Evolutionary conservation across 2,329 filamentous ascomycete genomes (phyloP), one percentile per base, ranked within the genome.

Genomic region (Exophiala xenobiotica): DNA sequence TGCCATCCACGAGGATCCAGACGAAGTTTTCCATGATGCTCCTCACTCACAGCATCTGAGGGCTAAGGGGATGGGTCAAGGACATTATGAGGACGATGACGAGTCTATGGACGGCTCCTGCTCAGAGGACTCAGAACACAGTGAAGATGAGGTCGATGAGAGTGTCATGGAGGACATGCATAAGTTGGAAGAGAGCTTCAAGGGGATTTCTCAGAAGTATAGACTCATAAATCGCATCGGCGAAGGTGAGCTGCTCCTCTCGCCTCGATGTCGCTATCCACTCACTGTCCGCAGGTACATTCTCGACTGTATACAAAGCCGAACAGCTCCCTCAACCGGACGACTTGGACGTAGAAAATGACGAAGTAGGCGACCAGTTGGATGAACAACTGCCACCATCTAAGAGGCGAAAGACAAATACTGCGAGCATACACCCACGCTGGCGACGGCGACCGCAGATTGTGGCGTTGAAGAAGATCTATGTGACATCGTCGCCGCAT

Each of bases 391-490:
- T 83, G n/a, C 86, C 84, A n/a, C 82, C 84, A 0, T 66, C 82
- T 8, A 86, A 82, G 65, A 77, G 68, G 60, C 70, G 69, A 51
- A 75, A 71, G 62, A 70, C 55, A 23, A 54, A 58, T 64, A 31
- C 63, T 67, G 46, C 62, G 18, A 68, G 68, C 33, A 35, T 8
- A 40, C 19, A 31, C 14, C 27, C 20, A 7, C 29, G 45, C 20
- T 31, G 33, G 14, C 73, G 73, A 48, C 74, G 73, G 44, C 78
- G 74, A 60, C 77, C 86, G 19, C 88, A 87, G 67, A 97, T 86
- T 65, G 95, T 99, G 56, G 93, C 95, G 16, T 88, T 99, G 70
- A 99, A 99, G 75, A 99, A 99, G 75, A 99, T 99, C 62, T 99
- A 99, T 69, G 93, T 97, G 59, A 99, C 95, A 0, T 96, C 91